phyloP scores from a whole-genome alignment of 2,329 filamentous ascomycete species.

The Leptographium wingfieldii region DNA sequence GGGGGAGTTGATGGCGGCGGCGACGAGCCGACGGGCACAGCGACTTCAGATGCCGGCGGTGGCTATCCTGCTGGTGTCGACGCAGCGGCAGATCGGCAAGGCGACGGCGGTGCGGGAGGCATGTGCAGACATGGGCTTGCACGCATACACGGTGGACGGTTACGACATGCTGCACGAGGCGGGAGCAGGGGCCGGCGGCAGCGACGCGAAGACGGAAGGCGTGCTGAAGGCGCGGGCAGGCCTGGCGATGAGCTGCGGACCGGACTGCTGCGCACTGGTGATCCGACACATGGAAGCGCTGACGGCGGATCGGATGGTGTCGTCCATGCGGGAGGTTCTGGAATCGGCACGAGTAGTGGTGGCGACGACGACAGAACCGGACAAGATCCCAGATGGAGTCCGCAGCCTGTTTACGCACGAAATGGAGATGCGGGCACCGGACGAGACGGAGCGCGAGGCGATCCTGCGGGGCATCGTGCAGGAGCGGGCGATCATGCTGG shows the following conservation, averaged over 20 bases:
- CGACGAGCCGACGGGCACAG: constrained; percentile 76
- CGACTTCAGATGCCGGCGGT: constrained; percentile 79
- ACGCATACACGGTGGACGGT: constrained; percentile 78
- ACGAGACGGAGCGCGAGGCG: constrained; percentile 82
- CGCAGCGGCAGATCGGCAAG: constrained; percentile 89
- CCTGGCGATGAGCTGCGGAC: constrained; percentile 75
- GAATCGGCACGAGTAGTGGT: constrained; percentile 71
- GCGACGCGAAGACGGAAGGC: constrained; percentile 88
- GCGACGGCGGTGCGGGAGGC: constrained; percentile 63
- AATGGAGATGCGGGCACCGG: constrained; percentile 82
- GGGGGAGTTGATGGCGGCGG: constrained; percentile 73
- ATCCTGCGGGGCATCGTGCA: constrained; percentile 71
- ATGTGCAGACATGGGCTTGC: constrained; percentile 79
- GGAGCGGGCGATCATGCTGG: constrained; percentile 62
- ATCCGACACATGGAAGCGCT: constrained; percentile 83
- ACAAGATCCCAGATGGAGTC: constrained; percentile 84
- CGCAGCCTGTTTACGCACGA: constrained; percentile 91
- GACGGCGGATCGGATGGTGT: constrained; percentile 79
- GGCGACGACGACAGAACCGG: constrained; percentile 88
- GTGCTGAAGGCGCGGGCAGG: constrained; percentile 80
- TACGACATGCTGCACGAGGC: constrained; percentile 94
- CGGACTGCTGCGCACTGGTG: constrained; percentile 72
- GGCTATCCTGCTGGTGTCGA: constrained; percentile 78
- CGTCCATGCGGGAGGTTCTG: constrained; percentile 72
- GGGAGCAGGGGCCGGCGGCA: constrained; percentile 37